These are phyloP conservation scores for Geotrichum carabidarum DNA, from an alignment of 1,139 yeast genomes.

Conservation along the genomic window DNA sequence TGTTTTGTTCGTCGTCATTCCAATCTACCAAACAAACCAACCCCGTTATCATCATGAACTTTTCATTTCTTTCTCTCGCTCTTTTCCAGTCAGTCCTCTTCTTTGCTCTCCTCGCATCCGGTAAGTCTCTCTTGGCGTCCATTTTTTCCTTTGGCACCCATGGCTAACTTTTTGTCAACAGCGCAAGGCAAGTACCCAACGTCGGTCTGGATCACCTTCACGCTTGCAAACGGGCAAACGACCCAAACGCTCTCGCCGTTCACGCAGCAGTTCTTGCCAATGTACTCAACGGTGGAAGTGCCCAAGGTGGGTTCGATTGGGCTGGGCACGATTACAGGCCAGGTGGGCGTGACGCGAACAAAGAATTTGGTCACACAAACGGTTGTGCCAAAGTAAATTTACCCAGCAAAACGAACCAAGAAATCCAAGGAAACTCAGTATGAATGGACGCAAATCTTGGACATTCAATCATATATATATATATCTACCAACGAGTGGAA, in stretches of 20 bases:
- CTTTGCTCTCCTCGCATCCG: not conserved
- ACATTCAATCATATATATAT: too few species aligned
- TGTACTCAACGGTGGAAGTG: conserved; percentile 39
- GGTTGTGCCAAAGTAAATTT: too few species aligned
- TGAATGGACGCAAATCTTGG: too few species aligned
- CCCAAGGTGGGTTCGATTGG: conserved; percentile 54
- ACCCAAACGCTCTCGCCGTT: conserved; percentile 34
- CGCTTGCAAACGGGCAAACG: conserved; percentile 18
- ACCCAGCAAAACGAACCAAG: too few species aligned
- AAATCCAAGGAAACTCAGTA: too few species aligned
- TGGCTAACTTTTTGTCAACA: not conserved
- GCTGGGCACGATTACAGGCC: conserved; percentile 51
- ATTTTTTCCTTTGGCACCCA: not conserved
- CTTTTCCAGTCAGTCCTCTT: not conserved
- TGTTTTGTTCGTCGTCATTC: too few species aligned
- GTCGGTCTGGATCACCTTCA: conserved; percentile 6
- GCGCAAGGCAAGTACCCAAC: conserved; percentile 10
- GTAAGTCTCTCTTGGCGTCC: not conserved
- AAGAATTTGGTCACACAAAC: conserved; percentile 19
- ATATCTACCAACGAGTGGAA: too few species aligned
- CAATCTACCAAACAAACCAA: too few species aligned
- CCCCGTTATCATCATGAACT: too few species aligned
- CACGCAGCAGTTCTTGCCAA: conserved; percentile 46
- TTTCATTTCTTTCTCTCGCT: not conserved
- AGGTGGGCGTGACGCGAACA: conserved; percentile 47